These are phyloP conservation scores for Tricholoma matsutake DNA, from an alignment of 768 basidiomycete species.

Conservation along the genomic window DNA sequence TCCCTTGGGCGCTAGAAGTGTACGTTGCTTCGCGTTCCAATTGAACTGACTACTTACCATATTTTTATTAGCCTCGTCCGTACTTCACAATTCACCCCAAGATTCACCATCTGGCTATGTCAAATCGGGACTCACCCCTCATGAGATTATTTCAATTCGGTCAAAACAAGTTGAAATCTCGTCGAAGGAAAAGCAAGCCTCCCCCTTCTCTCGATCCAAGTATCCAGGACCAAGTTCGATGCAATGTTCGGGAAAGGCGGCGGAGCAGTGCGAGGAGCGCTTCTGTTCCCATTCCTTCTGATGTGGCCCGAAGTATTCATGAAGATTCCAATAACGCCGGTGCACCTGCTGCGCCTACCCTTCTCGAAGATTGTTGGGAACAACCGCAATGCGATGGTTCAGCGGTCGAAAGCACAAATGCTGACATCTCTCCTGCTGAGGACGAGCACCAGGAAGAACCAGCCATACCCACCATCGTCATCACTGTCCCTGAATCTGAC, in stretches of 20 bases:
- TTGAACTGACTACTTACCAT: too few relatives aligned
- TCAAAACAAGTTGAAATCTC: background rate
- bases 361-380: too few relatives aligned
- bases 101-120: background rate
- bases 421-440: background rate
- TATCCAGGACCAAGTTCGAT: background rate
- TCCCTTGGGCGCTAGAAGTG: background rate
- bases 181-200: background rate
- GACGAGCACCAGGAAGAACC: background rate
- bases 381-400: background rate
- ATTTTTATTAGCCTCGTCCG: background rate
- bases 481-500: background rate
- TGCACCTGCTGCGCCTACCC: background rate
- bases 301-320: background rate
- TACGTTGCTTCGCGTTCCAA: too few relatives aligned
- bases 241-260: background rate
- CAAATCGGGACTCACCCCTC: background rate
- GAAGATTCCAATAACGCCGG: background rate
- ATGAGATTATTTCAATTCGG: background rate
- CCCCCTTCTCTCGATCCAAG: background rate
- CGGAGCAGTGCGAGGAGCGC: background rate
- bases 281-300: background rate
- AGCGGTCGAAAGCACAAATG: background rate
- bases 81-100: background rate
- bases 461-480: background rate